Conservation (phyloP, 2,329 filamentous ascomycete species). For the Pseudovirgaria hyperparasitica region DNA sequence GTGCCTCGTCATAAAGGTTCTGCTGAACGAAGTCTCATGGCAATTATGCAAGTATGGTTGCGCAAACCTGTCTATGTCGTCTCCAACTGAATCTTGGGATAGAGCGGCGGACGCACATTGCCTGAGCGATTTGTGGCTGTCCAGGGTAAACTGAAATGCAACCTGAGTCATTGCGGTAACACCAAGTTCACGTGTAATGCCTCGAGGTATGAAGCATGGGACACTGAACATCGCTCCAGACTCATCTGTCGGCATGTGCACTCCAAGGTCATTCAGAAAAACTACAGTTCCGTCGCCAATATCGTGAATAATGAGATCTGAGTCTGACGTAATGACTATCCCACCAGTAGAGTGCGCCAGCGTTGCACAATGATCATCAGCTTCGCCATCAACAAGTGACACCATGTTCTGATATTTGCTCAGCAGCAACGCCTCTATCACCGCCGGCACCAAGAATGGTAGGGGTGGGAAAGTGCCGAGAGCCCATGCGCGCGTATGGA, state of each 20-base stretch:
- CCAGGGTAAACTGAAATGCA: constrained; percentile 8
- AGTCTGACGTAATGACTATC: constrained; percentile 69
- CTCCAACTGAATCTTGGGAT: neutral
- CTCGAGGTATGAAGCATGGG: constrained; percentile 10
- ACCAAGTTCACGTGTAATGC: constrained; percentile 32
- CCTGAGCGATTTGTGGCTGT: constrained; percentile 7
- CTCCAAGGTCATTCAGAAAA: too few relatives aligned
- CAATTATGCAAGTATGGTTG: constrained; percentile 7
- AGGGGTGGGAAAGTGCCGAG: constrained; percentile 9
- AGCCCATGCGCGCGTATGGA: constrained; percentile 12
- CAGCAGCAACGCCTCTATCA: constrained; percentile 55
- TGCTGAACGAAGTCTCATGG: constrained; percentile 6
- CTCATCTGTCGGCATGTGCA: too few relatives aligned
- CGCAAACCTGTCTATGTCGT: constrained; percentile 24
- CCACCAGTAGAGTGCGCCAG: constrained; percentile 44
- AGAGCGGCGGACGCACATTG: constrained; percentile 24
- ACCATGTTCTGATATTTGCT: constrained; percentile 30
- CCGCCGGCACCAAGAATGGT: constrained; percentile 63
- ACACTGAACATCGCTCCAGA: constrained; percentile 7
- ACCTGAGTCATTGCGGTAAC: constrained; percentile 28
- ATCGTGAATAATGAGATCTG: constrained; percentile 68
- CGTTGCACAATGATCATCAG: constrained; percentile 66
- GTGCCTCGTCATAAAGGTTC: constrained; percentile 35
- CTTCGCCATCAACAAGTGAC: constrained; percentile 66
- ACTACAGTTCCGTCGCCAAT: constrained; percentile 53